phyloP scores from a whole-genome alignment of 352 stramenopile species.

The Hyaloperonospora arabidopsidis region DNA sequence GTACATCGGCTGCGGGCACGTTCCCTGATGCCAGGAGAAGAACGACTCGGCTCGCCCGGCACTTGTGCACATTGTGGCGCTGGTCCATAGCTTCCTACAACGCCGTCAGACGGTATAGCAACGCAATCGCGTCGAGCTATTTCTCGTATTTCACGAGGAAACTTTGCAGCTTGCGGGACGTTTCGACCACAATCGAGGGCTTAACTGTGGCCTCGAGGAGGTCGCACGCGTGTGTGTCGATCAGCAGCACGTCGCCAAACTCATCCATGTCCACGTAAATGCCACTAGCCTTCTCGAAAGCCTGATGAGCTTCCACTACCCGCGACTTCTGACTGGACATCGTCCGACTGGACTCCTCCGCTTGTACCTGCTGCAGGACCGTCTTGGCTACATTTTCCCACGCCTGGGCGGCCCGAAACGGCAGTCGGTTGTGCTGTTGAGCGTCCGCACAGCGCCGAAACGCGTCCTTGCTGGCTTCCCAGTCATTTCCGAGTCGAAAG shows the following conservation, averaged over 20 bases:
- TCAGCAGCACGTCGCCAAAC: conserved; percentile 50
- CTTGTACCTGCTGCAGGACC: conserved; percentile 57
- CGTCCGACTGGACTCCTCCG: conserved; percentile 28
- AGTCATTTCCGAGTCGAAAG: conserved; percentile 56
- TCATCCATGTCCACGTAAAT: conserved; percentile 79
- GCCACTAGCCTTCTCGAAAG: conserved; percentile 53
- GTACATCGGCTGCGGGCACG: conserved; percentile 58
- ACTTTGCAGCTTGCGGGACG: conserved; percentile 69
- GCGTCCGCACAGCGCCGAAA: conserved; percentile 52
- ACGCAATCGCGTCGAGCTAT: conserved; percentile 36
- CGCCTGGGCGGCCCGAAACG: conserved; percentile 64
- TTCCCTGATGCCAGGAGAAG: conserved; percentile 49
- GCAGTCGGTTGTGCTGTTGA: conserved; percentile 65
- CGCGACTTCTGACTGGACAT: conserved; percentile 22
- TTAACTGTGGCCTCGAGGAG: conserved; percentile 74
- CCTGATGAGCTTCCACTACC: conserved; percentile 39
- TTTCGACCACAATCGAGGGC: conserved; percentile 71
- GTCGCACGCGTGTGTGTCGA: conserved; percentile 63
- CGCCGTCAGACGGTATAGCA: conserved; percentile 43
- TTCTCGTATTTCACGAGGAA: conserved; percentile 55
- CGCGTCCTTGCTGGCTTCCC: conserved; percentile 48
- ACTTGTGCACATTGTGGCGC: conserved; percentile 61
- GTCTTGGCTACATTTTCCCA: conserved; percentile 75
- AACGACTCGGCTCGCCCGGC: conserved; percentile 60
- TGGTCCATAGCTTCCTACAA: conserved; percentile 68